A percentile compares a stretch with the other conserved stretches of the same genome.
phyloP scores from a whole-genome alignment of 2,329 filamentous ascomycete species.

The Ophiostoma quercus region DNA sequence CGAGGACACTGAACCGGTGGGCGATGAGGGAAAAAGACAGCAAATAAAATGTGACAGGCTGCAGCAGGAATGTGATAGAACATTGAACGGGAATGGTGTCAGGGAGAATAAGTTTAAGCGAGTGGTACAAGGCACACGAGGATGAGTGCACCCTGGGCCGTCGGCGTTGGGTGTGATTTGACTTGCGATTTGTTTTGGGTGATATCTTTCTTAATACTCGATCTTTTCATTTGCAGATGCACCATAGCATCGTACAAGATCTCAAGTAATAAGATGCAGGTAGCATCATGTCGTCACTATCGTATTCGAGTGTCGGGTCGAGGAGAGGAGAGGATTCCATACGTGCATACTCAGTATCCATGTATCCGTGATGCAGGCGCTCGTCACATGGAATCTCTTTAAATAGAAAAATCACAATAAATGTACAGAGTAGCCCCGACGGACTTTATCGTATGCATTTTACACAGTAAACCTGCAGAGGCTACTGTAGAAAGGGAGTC shows the following conservation, averaged over 20 bases:
- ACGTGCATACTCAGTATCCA: neutral
- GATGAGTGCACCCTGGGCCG: too few relatives aligned
- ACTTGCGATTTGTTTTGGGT: neutral
- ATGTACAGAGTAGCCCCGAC: neutral
- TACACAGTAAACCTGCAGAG: neutral
- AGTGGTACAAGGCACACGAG: neutral
- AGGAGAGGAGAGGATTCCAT: neutral
- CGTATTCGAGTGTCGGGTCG: neutral
- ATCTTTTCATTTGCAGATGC: neutral
- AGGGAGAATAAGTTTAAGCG: neutral
- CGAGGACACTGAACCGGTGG: slow-evolving; percentile 12
- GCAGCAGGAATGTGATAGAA: slow-evolving; percentile 18
- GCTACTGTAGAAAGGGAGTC: neutral
- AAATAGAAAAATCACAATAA: too few relatives aligned
- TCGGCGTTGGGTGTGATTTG: neutral
- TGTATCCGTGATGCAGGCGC: neutral
- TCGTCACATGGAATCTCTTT: neutral
- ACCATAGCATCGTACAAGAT: neutral
- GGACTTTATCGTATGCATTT: neutral
- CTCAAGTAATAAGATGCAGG: neutral
- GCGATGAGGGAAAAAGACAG: slow-evolving; percentile 3
- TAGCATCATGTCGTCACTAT: neutral
- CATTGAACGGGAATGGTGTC: neutral
- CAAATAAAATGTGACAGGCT: slow-evolving; percentile 18
- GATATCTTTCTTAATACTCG: neutral